A percentile compares a stretch with the other conserved stretches of the same genome.
phyloP scores from a whole-genome alignment of 2,329 filamentous ascomycete genomes.

The Fusarium incarnatum region DNA sequence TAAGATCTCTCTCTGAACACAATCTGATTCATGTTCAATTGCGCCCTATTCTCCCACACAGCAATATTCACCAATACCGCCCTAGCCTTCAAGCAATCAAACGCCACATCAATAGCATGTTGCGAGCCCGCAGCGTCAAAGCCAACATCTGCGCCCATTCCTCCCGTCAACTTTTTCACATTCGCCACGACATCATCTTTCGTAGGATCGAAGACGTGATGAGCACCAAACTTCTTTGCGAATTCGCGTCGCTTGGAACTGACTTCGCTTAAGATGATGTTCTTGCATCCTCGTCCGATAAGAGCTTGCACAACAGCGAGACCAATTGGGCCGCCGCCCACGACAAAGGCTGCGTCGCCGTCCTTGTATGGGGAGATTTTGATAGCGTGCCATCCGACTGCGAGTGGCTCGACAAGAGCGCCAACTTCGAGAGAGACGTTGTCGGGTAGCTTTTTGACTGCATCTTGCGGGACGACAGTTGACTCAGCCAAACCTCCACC shows the following conservation, averaged over 20 bases:
- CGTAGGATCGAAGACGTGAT: slow-evolving; percentile 18
- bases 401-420: slow-evolving; percentile 7
- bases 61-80: slow-evolving; percentile 15
- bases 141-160: slow-evolving; percentile 9
- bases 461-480: slow-evolving; percentile 7
- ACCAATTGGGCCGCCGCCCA: slow-evolving; percentile 14
- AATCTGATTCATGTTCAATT: slow-evolving; percentile 27
- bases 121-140: slow-evolving; percentile 17
- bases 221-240: slow-evolving; percentile 20
- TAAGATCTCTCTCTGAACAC: slow-evolving; percentile 26
- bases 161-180: slow-evolving; percentile 3
- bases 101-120: slow-evolving; percentile 13
- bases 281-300: slow-evolving; percentile 16
- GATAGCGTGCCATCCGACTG: slow-evolving; percentile 23
- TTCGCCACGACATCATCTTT: slow-evolving; percentile 23
- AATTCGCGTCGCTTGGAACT: slow-evolving; percentile 21
- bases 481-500: slow-evolving; percentile 13
- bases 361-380: slow-evolving; percentile 14
- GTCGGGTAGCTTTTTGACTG: slow-evolving; percentile 15
- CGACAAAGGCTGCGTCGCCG: slow-evolving; percentile 15
- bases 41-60: slow-evolving; percentile 22
- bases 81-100: slow-evolving; percentile 19
- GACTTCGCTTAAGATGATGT: slow-evolving; percentile 20
- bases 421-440: slow-evolving; percentile 16
- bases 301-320: slow-evolving; percentile 12